Conservation (phyloP, 2,329 filamentous ascomycete genomes). For the Fusarium caatingaense region DNA sequence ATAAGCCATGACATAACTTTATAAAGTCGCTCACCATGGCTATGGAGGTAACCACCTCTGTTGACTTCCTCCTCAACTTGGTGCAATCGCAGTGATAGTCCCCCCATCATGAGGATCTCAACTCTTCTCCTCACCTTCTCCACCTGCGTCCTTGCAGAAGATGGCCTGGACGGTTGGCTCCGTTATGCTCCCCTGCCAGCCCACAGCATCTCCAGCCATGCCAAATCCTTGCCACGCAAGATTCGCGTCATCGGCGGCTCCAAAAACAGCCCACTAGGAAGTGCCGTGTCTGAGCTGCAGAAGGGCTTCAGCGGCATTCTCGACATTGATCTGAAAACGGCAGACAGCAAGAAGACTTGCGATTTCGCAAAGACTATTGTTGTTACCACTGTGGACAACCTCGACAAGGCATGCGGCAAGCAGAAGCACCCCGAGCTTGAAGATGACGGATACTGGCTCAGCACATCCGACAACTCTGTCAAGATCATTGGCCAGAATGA, state of each 20-base stretch:
- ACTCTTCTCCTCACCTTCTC: slow-evolving; percentile 39
- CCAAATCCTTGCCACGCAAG: slow-evolving; percentile 56
- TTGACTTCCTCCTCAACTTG: background rate
- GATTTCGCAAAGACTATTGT: slow-evolving; percentile 24
- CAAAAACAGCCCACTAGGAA: slow-evolving; percentile 65
- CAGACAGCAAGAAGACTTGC: slow-evolving; percentile 25
- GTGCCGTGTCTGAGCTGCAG: slow-evolving; percentile 68
- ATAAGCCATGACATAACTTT: slow-evolving; percentile 10
- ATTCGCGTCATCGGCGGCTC: slow-evolving; percentile 67
- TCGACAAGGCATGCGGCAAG: slow-evolving; percentile 20
- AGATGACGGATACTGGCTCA: slow-evolving; percentile 72
- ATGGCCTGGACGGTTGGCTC: slow-evolving; percentile 72
- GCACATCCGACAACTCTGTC: slow-evolving; percentile 57
- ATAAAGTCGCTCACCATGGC: background rate
- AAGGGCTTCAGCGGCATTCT: slow-evolving; percentile 69
- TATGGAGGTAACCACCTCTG: background rate
- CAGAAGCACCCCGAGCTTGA: slow-evolving; percentile 51
- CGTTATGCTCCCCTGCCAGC: slow-evolving; percentile 68
- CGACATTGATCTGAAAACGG: slow-evolving; percentile 57
- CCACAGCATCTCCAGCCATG: slow-evolving; percentile 45
- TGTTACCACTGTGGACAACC: slow-evolving; percentile 17
- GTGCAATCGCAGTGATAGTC: background rate
- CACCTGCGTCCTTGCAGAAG: slow-evolving; percentile 63
- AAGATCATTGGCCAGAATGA: slow-evolving; percentile 74
- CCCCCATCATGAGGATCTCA: slow-evolving; percentile 20